Conservation (phyloP, 192 early-diverging fungal species). For the Umbelopsis ramanniana region DNA sequence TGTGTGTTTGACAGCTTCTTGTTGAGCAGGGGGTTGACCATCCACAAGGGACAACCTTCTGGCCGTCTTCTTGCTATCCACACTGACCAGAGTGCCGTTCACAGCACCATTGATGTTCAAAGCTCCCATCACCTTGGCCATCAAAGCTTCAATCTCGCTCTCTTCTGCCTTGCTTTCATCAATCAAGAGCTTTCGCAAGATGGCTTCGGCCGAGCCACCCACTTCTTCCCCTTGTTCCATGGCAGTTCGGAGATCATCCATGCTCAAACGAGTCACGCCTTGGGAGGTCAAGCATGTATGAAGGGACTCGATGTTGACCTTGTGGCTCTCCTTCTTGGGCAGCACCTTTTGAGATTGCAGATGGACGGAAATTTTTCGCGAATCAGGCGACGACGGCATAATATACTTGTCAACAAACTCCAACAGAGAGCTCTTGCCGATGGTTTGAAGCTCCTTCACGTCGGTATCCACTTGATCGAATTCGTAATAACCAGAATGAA, state of each 20-base stretch:
- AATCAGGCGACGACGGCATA: conserved; percentile 45
- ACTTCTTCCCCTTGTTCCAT: conserved; percentile 1
- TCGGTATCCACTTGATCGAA: conserved; percentile 31
- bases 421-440: conserved; percentile 50
- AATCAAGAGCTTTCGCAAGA: conserved; percentile 27
- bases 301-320: conserved; percentile 4
- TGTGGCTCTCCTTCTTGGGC: neutral
- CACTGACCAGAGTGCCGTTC: conserved; percentile 38
- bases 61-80: conserved; percentile 35
- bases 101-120: conserved; percentile 6
- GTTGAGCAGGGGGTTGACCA: neutral
- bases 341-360: conserved; percentile 43
- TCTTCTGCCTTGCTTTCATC: conserved; percentile 35
- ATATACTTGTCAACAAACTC: conserved; percentile 64
- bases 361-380: conserved; percentile 50
- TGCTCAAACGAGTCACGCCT: neutral
- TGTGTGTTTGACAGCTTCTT: conserved; percentile 8
- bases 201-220: conserved; percentile 18
- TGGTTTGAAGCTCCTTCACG: conserved; percentile 41
- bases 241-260: neutral
- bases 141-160: conserved; percentile 28
- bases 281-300: conserved; percentile 25
- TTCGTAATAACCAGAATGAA: conserved; percentile 76
- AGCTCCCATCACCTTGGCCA: conserved; percentile 20
- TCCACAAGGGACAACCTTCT: conserved; percentile 24